Evolutionary conservation across 2,329 filamentous ascomycete genomes (phyloP).

Genomic region (Pseudocercospora musae): DNA sequence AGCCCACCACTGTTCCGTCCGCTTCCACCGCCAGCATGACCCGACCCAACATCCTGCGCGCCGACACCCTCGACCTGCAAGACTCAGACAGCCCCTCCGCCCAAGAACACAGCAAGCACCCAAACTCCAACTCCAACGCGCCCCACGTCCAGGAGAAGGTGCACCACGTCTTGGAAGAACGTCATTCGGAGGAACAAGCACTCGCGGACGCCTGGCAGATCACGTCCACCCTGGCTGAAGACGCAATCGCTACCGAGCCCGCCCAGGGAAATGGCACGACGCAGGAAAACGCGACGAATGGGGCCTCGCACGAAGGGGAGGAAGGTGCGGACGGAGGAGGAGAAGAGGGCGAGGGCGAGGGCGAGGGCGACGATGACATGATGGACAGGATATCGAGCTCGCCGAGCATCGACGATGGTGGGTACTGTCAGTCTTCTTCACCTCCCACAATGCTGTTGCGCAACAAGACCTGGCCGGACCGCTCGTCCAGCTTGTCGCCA

Average conservation of each 20-base stretch:
- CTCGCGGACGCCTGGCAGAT: constrained; percentile 56
- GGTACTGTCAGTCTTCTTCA: constrained; percentile 53
- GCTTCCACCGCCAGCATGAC: constrained; percentile 17
- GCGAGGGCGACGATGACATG: constrained; percentile 67
- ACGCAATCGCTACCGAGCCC: constrained; percentile 44
- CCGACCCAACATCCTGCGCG: constrained; percentile 23
- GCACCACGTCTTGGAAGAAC: constrained; percentile 73
- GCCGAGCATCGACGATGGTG: constrained; percentile 98
- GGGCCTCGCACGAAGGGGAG: constrained; percentile 26
- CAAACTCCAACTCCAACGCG: constrained; percentile 56
- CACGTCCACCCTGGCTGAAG: constrained; percentile 38
- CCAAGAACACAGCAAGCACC: constrained; percentile 68
- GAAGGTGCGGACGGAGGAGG: constrained; percentile 37
- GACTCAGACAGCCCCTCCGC: constrained; percentile 77
- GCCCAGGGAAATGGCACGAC: constrained; percentile 50
- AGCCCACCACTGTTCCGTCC: background rate
- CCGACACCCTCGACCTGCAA: constrained; percentile 95
- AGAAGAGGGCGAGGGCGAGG: constrained; percentile 31
- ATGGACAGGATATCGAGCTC: constrained; percentile 99
- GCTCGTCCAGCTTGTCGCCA: constrained; percentile 43
- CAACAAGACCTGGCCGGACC: constrained; percentile 37
- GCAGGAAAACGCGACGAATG: constrained; percentile 49
- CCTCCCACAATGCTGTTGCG: constrained; percentile 12
- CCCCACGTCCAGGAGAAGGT: constrained; percentile 84
- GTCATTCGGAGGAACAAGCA: constrained; percentile 66